These are phyloP conservation scores for Coemansia sp. DNA, from an alignment of 192 early-diverging fungal genomes.

Conservation along the genomic window DNA sequence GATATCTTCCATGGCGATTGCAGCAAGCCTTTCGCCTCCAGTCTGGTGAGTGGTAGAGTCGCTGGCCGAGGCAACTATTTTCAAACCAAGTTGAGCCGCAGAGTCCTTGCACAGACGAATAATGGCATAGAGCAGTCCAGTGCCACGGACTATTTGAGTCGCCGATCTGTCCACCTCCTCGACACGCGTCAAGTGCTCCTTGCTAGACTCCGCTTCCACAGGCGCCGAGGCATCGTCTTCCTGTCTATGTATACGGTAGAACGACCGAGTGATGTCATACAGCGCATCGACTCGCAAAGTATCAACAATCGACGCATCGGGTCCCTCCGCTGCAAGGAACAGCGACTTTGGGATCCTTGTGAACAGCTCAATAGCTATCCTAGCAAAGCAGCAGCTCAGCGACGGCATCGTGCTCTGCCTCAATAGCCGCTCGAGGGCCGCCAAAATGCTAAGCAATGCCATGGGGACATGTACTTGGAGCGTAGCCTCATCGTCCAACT, in stretches of 20 bases:
- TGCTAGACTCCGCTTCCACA: not conserved
- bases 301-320: not conserved
- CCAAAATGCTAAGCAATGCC: slow-evolving; percentile 64
- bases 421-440: slow-evolving; percentile 27
- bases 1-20: slow-evolving; percentile 33
- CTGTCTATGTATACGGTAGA: slow-evolving; percentile 32
- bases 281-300: slow-evolving; percentile 10
- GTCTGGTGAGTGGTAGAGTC: not conserved
- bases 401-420: not conserved
- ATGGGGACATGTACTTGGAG: slow-evolving; percentile 82
- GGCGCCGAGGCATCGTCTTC: not conserved
- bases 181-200: not conserved
- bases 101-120: slow-evolving; percentile 28
- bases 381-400: slow-evolving; percentile 37
- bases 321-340: slow-evolving; percentile 14
- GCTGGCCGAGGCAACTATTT: not conserved
- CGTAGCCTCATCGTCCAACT: slow-evolving; percentile 81
- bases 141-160: slow-evolving; percentile 32
- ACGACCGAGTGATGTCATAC: slow-evolving; percentile 28
- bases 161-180: slow-evolving; percentile 26
- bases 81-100: slow-evolving; percentile 20
- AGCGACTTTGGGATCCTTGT: slow-evolving; percentile 43
- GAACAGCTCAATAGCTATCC: slow-evolving; percentile 49
- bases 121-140: slow-evolving; percentile 34
- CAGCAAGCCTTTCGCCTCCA: not conserved